Evolutionary conservation across 371 early-diverging fungal genomes (phyloP).

Genomic region (Mucor indicus): DNA sequence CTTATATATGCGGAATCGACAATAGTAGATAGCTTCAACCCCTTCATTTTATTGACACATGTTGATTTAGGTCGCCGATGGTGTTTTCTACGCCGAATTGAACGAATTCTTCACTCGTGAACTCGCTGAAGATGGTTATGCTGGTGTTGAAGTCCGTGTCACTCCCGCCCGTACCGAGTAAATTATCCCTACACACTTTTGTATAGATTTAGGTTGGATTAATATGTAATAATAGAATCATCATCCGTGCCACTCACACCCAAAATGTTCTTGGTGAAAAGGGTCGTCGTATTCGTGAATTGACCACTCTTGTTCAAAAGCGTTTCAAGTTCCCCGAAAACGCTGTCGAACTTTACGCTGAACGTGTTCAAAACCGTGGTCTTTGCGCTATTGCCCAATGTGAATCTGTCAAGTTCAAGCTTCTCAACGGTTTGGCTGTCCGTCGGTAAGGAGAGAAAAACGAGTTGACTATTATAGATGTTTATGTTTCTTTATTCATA

Average conservation of each 20-base stretch:
- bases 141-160: slow-evolving; percentile 98
- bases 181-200: slow-evolving; percentile 4
- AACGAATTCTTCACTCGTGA: slow-evolving; percentile 98
- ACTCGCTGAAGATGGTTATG: slow-evolving; percentile 88
- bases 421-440: slow-evolving; percentile 96
- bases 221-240: slow-evolving; percentile 57
- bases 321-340: slow-evolving; percentile 98
- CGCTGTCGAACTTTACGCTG: slow-evolving; percentile 98
- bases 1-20: too few species aligned
- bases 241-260: slow-evolving; percentile 98
- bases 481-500: slow-evolving; percentile 8
- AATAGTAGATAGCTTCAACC: neutral
- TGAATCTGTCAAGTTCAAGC: slow-evolving; percentile 98
- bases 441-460: slow-evolving; percentile 58
- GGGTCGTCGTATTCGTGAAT: slow-evolving; percentile 98
- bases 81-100: slow-evolving; percentile 99
- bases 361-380: slow-evolving; percentile 98
- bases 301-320: slow-evolving; percentile 98
- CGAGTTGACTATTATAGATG: neutral
- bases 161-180: slow-evolving; percentile 97
- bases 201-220: neutral
- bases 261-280: slow-evolving; percentile 98
- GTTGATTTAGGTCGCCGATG: slow-evolving; percentile 85
- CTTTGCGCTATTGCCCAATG: slow-evolving; percentile 99
- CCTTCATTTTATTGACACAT: neutral